A percentile compares a stretch with the other conserved stretches of the same genome.
Evolutionary conservation across 768 basidiomycete genomes (phyloP).

Genomic region (Coprinopsis strossmayeri): DNA sequence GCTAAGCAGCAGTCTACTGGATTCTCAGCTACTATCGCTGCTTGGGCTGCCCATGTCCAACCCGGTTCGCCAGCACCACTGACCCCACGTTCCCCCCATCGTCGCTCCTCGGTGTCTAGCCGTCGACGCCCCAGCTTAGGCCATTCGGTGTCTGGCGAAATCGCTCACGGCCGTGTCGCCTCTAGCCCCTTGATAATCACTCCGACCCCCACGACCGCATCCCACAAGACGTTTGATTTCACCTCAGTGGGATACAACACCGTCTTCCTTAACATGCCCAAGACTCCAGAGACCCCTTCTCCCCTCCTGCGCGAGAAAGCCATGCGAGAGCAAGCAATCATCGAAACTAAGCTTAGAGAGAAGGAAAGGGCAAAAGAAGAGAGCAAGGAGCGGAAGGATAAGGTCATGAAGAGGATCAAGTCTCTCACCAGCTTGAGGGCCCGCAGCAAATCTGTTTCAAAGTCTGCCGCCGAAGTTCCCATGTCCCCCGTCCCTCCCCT

Average conservation of each 20-base stretch:
- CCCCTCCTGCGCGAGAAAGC: slow-evolving; percentile 20
- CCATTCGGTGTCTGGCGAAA: slow-evolving; percentile 14
- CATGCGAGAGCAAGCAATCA: slow-evolving; percentile 12
- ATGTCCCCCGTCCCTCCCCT: not conserved
- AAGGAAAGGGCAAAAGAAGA: slow-evolving; percentile 7
- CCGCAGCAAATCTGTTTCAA: slow-evolving; percentile 8
- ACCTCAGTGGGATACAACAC: slow-evolving; percentile 59
- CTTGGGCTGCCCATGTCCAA: slow-evolving; percentile 62
- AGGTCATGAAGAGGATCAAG: slow-evolving; percentile 13
- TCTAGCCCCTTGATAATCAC: slow-evolving; percentile 45
- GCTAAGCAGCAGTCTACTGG: slow-evolving; percentile 34
- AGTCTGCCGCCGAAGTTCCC: not conserved
- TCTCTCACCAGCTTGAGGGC: slow-evolving; percentile 11
- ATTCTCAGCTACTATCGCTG: slow-evolving; percentile 37
- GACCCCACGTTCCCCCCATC: slow-evolving; percentile 24
- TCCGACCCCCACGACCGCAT: slow-evolving; percentile 42
- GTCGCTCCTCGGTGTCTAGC: slow-evolving; percentile 22
- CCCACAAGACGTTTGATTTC: slow-evolving; percentile 48
- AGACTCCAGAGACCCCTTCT: slow-evolving; percentile 40
- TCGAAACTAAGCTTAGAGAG: slow-evolving; percentile 13
- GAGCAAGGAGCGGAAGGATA: slow-evolving; percentile 9
- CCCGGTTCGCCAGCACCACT: slow-evolving; percentile 57
- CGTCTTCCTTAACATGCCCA: slow-evolving; percentile 54
- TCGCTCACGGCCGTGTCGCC: slow-evolving; percentile 30
- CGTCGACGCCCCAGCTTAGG: slow-evolving; percentile 13